Base-by-base conservation (phyloP, 495 filamentous ascomycete species). In the Trichoderma orchidacearum region DNA sequence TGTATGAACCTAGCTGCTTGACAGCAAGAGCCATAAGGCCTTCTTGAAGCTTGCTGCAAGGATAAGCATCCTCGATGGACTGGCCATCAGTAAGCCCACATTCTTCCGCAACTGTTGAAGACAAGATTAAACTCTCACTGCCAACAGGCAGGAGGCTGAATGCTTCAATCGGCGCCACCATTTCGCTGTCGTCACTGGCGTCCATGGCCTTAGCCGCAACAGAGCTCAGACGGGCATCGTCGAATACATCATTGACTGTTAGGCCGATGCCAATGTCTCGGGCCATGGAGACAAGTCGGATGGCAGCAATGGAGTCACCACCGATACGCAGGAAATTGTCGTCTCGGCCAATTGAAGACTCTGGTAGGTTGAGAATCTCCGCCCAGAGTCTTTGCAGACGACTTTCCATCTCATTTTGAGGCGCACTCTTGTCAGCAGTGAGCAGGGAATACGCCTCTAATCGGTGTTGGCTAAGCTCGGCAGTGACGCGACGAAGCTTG, bases 31-130 rank as follows among this genome's bases (percentile, higher is more conserved):
- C 70, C 9, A 78, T 63, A 5, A 82, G 68, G 17, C 73, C 79
- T 56, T 81, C 77, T 60, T 79, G 74, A 3, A 81, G 59, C 6
- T 77, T 70, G 58, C 66, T 84, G 64, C 80, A 84, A 1, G 81
- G 81, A 58, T 30, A 53, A 13, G 30, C 30, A 34, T 53, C 51
- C 13, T 53, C 51, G 30, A 53, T 53, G 7, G 13, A 2, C 17
- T 30, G 51, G n/a, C 28, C 41, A 9, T 23, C 41, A 13, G 41
- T 4, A 27, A 48, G 41, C 7, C 6, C 41, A 35, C 0, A 9
- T 35, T 35, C 32, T 5, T 6, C 5, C n/a, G 12, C n/a, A 15
- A 35, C 3, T 35, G 32, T 15, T 3, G 41, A 13, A 3, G 41
- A 17, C 15, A 27, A 9, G 27, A 27, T 23, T 0, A 48, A 28